A percentile compares a stretch with the other conserved stretches of the same genome.
phyloP scores from a whole-genome alignment of 202 grass and related monocot genomes.

The Schoenoplectus tabernaemontani region DNA sequence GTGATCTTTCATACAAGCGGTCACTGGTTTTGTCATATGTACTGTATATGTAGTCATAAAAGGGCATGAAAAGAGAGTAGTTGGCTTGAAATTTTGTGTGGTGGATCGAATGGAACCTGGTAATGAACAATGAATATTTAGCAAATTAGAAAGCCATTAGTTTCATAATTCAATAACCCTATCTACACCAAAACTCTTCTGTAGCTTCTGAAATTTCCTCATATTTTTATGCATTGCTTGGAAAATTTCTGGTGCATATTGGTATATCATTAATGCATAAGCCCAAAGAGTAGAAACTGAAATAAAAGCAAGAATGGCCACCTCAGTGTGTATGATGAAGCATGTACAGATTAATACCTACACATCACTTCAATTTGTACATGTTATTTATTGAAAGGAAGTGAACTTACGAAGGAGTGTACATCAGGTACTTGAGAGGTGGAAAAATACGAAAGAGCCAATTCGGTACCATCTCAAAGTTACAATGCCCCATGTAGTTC shows the following conservation, averaged over 20 bases:
- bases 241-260: not conserved
- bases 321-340: not conserved
- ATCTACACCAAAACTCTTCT: not conserved
- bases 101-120: conserved; percentile 81
- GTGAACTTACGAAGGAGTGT: conserved; percentile 71
- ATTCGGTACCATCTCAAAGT: conserved; percentile 81
- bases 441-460: conserved; percentile 44
- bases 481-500: conserved; percentile 93
- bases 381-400: not conserved
- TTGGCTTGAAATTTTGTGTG: conserved; percentile 82
- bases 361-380: not conserved
- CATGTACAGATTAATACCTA: not conserved
- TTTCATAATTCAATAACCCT: not conserved
- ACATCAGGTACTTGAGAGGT: conserved; percentile 64
- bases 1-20: conserved; percentile 44
- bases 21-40: conserved; percentile 67
- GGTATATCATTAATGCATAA: not conserved
- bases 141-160: not conserved
- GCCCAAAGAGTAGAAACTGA: too few relatives aligned
- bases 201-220: not conserved
- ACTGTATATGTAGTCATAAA: conserved; percentile 73
- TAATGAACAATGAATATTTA: not conserved
- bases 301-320: not conserved
- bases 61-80: conserved; percentile 87
- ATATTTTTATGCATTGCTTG: not conserved